A percentile compares a stretch with the other conserved stretches of the same genome.
phyloP scores from a whole-genome alignment of 345 rosid species.

The Linum tenue region DNA sequence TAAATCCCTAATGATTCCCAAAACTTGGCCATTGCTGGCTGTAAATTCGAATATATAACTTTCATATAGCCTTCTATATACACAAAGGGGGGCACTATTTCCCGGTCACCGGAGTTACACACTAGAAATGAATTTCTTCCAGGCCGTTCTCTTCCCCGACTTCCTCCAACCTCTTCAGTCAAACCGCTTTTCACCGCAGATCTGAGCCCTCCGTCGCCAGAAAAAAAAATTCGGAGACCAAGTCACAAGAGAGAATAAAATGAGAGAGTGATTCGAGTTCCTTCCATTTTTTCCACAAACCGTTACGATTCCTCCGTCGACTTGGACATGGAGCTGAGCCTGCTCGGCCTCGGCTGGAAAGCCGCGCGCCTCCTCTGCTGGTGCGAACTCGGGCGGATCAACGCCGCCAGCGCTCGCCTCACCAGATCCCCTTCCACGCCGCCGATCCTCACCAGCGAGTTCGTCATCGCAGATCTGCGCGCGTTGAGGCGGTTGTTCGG shows the following conservation, averaged over 20 bases:
- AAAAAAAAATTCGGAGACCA: not conserved
- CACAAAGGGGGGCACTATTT: not conserved
- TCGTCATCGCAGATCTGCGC: constrained; percentile 65
- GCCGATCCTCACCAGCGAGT: constrained; percentile 59
- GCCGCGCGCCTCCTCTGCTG: constrained; percentile 40
- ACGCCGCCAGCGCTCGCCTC: constrained; percentile 39
- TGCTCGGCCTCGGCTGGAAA: constrained; percentile 67
- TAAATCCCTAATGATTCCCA: not conserved
- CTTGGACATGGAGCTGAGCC: constrained; percentile 40
- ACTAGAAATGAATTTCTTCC: not conserved
- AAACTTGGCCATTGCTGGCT: not conserved
- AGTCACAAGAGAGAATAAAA: not conserved
- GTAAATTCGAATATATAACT: not conserved
- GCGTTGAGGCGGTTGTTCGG: constrained; percentile 46
- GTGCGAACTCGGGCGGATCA: constrained; percentile 49
- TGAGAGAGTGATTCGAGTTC: not conserved
- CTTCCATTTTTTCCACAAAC: not conserved
- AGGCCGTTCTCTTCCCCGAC: not conserved
- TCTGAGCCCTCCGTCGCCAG: not conserved
- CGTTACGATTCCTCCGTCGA: constrained; percentile 20
- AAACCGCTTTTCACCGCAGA: not conserved
- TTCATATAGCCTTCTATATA: not conserved
- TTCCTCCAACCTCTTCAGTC: not conserved
- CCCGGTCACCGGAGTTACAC: not conserved
- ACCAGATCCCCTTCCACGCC: constrained; percentile 66